phyloP scores from a whole-genome alignment of 176 grass and related monocot species.

The Neostapfia colusana region DNA sequence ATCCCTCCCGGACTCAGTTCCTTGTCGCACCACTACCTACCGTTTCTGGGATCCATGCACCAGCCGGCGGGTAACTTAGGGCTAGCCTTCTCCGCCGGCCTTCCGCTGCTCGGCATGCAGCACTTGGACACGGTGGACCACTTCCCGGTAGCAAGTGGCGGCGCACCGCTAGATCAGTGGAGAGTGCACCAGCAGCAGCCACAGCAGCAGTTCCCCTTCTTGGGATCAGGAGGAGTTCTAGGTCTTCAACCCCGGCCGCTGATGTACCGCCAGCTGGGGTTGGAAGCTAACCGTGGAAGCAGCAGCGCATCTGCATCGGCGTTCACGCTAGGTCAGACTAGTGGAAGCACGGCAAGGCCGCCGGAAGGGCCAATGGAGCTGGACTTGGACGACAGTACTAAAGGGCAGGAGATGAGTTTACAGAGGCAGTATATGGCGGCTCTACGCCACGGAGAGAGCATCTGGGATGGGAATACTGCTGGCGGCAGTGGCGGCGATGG shows the following conservation, averaged over 20 bases:
- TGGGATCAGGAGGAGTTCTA: constrained; percentile 40
- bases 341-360: constrained; percentile 28
- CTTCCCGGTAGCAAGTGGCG: constrained; percentile 54
- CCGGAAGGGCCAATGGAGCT: constrained; percentile 58
- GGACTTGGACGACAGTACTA: constrained; percentile 41
- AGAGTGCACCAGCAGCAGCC: constrained; percentile 51
- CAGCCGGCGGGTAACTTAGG: constrained; percentile 54
- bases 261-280: constrained; percentile 57
- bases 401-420: constrained; percentile 46
- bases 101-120: constrained; percentile 50
- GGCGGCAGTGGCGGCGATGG: constrained; percentile 14
- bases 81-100: constrained; percentile 60
- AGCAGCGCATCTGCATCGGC: constrained; percentile 14
- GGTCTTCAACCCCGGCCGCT: constrained; percentile 31
- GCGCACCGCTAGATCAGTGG: constrained; percentile 57
- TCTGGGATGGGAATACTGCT: constrained; percentile 44
- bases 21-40: constrained; percentile 51
- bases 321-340: constrained; percentile 50
- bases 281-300: constrained; percentile 46
- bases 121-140: constrained; percentile 48
- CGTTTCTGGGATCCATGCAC: constrained; percentile 66
- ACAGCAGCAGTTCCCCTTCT: constrained; percentile 68
- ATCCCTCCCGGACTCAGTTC: constrained; percentile 33
- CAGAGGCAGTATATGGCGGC: constrained; percentile 57
- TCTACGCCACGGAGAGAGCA: constrained; percentile 45